Percentiles rank a stretch among this genome's conserved stretches.
These are phyloP conservation scores for Trichophaea hybrida DNA, from an alignment of 2,329 filamentous ascomycete genomes.

Conservation along the genomic window DNA sequence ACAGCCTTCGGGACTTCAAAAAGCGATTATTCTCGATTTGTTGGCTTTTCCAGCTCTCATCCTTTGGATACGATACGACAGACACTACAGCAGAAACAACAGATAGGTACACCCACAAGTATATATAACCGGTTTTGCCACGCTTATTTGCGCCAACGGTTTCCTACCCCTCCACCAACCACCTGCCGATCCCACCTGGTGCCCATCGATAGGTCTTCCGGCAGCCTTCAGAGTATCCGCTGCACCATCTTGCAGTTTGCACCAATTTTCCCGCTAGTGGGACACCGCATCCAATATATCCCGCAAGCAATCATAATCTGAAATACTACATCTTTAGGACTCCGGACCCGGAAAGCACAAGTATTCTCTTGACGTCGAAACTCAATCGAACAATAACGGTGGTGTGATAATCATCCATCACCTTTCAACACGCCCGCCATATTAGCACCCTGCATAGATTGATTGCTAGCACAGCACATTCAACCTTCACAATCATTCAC, in stretches of 20 bases:
- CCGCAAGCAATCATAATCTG: neutral
- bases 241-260: neutral
- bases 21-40: too few relatives aligned
- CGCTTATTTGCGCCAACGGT: neutral
- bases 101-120: neutral
- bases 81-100: too few relatives aligned
- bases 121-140: conserved; percentile 2
- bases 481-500: neutral
- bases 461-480: neutral
- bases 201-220: neutral
- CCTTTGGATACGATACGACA: too few relatives aligned
- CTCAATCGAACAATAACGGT: neutral
- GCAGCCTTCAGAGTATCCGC: neutral
- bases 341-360: neutral
- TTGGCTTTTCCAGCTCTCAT: too few relatives aligned
- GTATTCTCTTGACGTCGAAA: neutral
- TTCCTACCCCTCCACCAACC: neutral
- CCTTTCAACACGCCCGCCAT: neutral
- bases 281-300: neutral
- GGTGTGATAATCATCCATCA: conserved; percentile 3
- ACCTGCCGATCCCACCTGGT: neutral
- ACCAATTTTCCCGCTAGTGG: neutral
- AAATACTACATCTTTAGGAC: neutral
- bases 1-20: too few relatives aligned
- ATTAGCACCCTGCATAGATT: conserved; percentile 3